Evolutionary conservation across 2,329 filamentous ascomycete genomes (phyloP), one percentile per base, ranked within the genome.

Genomic region (Aspergillus fijiensis): DNA sequence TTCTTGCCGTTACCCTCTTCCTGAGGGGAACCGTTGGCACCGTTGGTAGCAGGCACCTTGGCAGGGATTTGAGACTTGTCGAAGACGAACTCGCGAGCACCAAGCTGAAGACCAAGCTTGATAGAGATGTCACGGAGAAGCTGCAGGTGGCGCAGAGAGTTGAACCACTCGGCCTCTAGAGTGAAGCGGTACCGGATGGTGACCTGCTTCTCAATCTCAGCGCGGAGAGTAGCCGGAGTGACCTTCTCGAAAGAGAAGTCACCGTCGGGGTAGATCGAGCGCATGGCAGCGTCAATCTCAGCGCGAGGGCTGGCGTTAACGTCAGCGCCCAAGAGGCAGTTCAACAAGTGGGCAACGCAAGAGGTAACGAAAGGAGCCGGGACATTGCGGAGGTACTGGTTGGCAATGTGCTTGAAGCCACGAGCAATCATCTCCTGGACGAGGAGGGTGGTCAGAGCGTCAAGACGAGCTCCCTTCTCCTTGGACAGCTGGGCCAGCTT

Each of bases 391-490:
- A 99, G 82, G 74, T 96, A 90, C 68, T 85, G 85, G 74, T 91
- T 88, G 59, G 89, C 85, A 64, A 95, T 82, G 77, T 99, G 94
- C 85, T 99, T 99, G 84, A 98, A 97, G 5, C 90, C 88, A 80
- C 95, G 88, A n/a, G 91, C 85, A 65, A 98, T 85, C 89, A 98
- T 98, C 77, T 99, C 95, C 73, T 96, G 94, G 48, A 91, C 77
- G 62, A 89, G 85, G 42, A 99, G 85, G 59, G 87, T 85, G 65
- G 86, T 87, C 68, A 99, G 82, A 63, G 92, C 92, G 67, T 88
- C 82, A 25, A 98, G 83, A 63, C 91, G 88, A 57, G 86, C 83
- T 58, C 89, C 89, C 67, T 87, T 84, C 61, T 84, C 80, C 65
- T 85, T 85, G 67, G 89, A 87, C 55, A 90, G 82, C 60, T 85